Conservation (phyloP, 2,329 filamentous ascomycete genomes). For the Neofusicoccum kwambonambiense region DNA sequence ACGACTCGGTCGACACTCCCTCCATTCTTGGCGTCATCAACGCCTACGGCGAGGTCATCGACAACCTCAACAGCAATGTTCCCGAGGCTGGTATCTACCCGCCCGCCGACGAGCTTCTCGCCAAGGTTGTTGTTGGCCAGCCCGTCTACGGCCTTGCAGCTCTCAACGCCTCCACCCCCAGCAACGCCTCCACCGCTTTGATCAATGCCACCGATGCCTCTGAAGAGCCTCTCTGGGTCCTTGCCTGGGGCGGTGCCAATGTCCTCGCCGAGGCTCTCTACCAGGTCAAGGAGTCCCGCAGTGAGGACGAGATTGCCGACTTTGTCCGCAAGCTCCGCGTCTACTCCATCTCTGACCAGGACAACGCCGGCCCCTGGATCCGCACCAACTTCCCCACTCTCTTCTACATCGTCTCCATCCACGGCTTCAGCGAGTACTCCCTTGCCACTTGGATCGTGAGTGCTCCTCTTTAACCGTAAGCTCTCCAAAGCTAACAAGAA, state of each 20-base stretch:
- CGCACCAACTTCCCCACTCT: slow-evolving; percentile 47
- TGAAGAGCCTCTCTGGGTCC: slow-evolving; percentile 48
- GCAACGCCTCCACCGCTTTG: slow-evolving; percentile 24
- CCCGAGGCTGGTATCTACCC: slow-evolving; percentile 25
- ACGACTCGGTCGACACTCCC: slow-evolving; percentile 21
- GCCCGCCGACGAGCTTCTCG: slow-evolving; percentile 21
- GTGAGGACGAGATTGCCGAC: slow-evolving; percentile 31
- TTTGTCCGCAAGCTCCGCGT: slow-evolving; percentile 48
- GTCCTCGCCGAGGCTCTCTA: slow-evolving; percentile 51
- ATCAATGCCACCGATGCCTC: slow-evolving; percentile 27
- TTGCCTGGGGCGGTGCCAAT: slow-evolving; percentile 54
- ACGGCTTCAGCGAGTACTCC: slow-evolving; percentile 51
- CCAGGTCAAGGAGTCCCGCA: slow-evolving; percentile 31
- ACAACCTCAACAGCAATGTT: slow-evolving; percentile 46
- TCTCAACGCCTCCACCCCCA: slow-evolving; percentile 24
- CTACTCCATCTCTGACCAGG: slow-evolving; percentile 56
- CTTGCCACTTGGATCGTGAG: slow-evolving; percentile 47
- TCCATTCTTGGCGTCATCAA: slow-evolving; percentile 28
- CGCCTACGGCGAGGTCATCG: slow-evolving; percentile 30
- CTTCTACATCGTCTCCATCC: slow-evolving; percentile 51
- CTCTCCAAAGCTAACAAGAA: background rate
- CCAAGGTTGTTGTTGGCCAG: slow-evolving; percentile 32
- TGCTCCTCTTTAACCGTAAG: background rate
- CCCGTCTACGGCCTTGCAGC: slow-evolving; percentile 39
- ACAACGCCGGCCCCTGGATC: slow-evolving; percentile 53